Evolutionary conservation across 495 filamentous ascomycete genomes (phyloP), one percentile per base, ranked within the genome.

Genomic region (Sordaria brevicollis): DNA sequence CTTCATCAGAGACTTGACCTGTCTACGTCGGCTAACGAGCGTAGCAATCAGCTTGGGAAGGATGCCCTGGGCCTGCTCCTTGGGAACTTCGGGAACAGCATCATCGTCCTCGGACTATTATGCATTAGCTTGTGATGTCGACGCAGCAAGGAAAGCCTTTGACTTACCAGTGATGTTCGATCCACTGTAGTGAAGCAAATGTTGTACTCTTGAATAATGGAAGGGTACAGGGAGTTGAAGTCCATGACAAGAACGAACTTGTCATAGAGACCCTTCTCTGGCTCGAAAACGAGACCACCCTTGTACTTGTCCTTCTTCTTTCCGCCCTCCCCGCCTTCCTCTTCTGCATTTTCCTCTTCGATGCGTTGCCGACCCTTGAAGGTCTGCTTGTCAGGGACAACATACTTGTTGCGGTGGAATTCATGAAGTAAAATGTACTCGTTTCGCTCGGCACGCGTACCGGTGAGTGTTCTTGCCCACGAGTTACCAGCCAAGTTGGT

Each of bases 221-320:
- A 97, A 15, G 95, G 95, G 75, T 99, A 99, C 74, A 99, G 83
- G 79, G 93, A 97, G 86, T 99, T 99, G 83, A 98, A 99, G 82
- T 99, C 95, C 95, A 99, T 99, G 77, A 99, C 95, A 25, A 99
- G 86, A 35, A 99, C 89, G 75, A 94, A 96, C 79, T 92, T 94
- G 83, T 99, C 96, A 76, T 98, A 98, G 31, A 99, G 85, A 9
- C 96, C 95, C 78, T 92, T 97, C 79, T 98, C 94, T 15, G 95
- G 95, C 76, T 99, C 95, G 74, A 99, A 99, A 70, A 99, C 95
- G 49, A 99, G 86, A 83, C 95, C 95, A 76, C 95, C 95, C 81
- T 99, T 97, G 82, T 90, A 99, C 79, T 98, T 99, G 79, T 99
- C 95, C 78, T 97, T 99, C 86, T 97, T 99, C 81, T 93, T 95